Conservation (phyloP, 257 asterid species). For the Fraxinus cuspidata region DNA sequence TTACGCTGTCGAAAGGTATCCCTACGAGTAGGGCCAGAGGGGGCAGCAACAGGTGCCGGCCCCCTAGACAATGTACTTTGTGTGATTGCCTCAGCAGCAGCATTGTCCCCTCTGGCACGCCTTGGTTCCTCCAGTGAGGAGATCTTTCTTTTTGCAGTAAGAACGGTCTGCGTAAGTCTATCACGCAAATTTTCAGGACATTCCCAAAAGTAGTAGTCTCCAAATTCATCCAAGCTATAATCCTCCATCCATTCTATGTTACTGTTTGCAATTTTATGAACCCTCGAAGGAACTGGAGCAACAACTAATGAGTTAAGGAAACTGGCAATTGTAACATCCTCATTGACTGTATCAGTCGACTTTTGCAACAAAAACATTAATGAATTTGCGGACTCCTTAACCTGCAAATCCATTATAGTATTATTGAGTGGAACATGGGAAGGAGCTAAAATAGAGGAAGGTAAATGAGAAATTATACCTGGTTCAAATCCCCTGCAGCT, state of each 20-base stretch:
- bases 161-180: conserved; percentile 67
- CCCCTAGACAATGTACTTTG: conserved; percentile 75
- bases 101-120: conserved; percentile 70
- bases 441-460: conserved; percentile 10
- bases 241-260: conserved; percentile 57
- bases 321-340: conserved; percentile 43
- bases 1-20: conserved; percentile 95
- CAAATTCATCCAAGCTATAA: conserved; percentile 51
- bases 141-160: conserved; percentile 62
- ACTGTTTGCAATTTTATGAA: conserved; percentile 49
- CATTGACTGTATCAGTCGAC: conserved; percentile 43
- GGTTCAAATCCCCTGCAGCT: conserved; percentile 29
- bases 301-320: conserved; percentile 36
- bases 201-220: conserved; percentile 77
- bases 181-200: conserved; percentile 92
- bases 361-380: conserved; percentile 60
- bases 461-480: conserved; percentile 36
- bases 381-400: conserved; percentile 52
- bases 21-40: conserved; percentile 83
- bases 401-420: conserved; percentile 43
- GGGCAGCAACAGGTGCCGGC: conserved; percentile 49
- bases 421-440: conserved; percentile 12
- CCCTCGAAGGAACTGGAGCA: conserved; percentile 53
- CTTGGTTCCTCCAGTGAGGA: conserved; percentile 72
- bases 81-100: conserved; percentile 50